These are phyloP conservation scores for Colletotrichum chrysophilum DNA, from an alignment of 2,329 filamentous ascomycete genomes.

Conservation along the genomic window DNA sequence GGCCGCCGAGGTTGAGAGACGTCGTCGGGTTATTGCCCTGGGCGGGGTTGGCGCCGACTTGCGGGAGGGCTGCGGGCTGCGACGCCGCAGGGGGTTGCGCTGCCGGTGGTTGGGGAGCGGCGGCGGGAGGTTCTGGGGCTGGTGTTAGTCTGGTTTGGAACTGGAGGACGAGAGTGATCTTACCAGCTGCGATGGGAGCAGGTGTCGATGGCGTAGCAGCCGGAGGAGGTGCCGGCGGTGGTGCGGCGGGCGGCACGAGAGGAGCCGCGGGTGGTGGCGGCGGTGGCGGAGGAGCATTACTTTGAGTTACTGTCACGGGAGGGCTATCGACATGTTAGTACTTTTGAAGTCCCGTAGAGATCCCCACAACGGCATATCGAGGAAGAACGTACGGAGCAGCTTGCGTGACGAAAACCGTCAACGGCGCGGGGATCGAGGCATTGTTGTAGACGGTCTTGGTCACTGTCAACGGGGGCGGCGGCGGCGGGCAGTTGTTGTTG, in stretches of 20 bases:
- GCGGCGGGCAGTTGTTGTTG: not conserved
- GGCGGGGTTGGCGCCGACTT: constrained; percentile 9
- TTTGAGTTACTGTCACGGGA: not conserved
- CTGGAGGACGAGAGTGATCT: not conserved
- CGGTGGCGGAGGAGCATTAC: constrained; percentile 14
- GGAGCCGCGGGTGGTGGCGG: not conserved
- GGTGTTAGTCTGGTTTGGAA: not conserved
- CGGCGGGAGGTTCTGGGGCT: not conserved
- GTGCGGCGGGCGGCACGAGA: not conserved
- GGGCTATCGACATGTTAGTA: not conserved
- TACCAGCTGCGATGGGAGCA: constrained; percentile 11
- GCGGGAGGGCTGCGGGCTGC: not conserved
- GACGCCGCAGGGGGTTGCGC: not conserved
- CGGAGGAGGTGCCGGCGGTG: not conserved
- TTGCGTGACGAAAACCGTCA: constrained; percentile 17
- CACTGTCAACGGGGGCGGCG: not conserved
- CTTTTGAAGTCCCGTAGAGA: not conserved
- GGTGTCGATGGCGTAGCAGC: not conserved
- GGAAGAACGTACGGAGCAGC: not conserved
- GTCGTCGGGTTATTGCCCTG: constrained; percentile 19
- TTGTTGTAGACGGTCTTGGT: constrained; percentile 10
- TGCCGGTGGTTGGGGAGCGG: not conserved
- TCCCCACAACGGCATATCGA: not conserved
- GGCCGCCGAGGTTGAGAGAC: constrained; percentile 27
- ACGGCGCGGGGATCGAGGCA: constrained; percentile 5